Conservation (phyloP, 2,329 filamentous ascomycete genomes). For the Stemphylium lycopersici region DNA sequence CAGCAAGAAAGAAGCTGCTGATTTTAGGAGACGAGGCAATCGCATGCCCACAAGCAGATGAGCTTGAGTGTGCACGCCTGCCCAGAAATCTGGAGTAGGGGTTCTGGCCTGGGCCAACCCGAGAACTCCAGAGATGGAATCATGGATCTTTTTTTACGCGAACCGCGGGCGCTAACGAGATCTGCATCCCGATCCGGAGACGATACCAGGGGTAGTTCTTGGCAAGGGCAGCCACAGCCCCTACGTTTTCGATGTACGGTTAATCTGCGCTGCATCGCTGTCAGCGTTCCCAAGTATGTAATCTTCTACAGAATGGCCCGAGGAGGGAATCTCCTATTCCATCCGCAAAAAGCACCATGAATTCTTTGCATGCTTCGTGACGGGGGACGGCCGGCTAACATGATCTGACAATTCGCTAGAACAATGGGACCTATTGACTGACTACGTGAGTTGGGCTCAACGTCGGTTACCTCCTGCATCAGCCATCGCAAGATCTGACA, state of each 20-base stretch:
- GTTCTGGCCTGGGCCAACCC: conserved; percentile 1
- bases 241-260: neutral
- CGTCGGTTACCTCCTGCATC: neutral
- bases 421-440: neutral
- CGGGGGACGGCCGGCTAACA: neutral
- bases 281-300: neutral
- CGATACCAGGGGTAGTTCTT: conserved; percentile 6
- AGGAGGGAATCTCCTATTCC: too few species aligned
- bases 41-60: neutral
- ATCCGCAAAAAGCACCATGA: too few species aligned
- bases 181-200: conserved; percentile 5
- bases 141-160: conserved; percentile 1
- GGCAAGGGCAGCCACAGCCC: conserved; percentile 6
- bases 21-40: neutral
- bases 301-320: too few species aligned
- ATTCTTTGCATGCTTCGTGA: neutral
- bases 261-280: neutral
- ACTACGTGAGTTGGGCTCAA: neutral
- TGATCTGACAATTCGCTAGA: neutral
- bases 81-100: neutral
- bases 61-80: neutral
- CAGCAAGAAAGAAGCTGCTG: neutral
- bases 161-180: conserved; percentile 9
- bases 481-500: conserved; percentile 11
- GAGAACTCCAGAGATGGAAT: neutral